Percentiles rank a stretch among this genome's conserved stretches.
Conservation (phyloP, 257 asterid species). For the Lantana camara region DNA sequence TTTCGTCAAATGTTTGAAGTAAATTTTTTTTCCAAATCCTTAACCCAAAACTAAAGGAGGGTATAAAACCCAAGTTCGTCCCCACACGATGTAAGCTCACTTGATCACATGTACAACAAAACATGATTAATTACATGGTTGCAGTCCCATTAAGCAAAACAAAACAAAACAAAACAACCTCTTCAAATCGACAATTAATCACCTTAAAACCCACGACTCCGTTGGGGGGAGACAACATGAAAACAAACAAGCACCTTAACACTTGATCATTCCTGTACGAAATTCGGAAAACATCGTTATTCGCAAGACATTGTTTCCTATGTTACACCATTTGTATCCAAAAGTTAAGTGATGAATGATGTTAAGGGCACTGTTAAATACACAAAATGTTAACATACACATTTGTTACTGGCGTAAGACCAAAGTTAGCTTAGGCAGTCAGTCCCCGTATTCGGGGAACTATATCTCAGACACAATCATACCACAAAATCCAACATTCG, state of each 20-base stretch:
- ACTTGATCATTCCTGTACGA: slow-evolving; percentile 16
- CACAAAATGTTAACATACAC: not conserved
- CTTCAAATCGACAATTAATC: no score
- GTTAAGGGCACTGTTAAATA: not conserved
- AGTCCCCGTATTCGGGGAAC: slow-evolving; percentile 30
- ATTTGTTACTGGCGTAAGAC: slow-evolving; percentile 25
- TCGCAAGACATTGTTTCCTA: slow-evolving; percentile 5
- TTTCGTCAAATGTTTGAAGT: no score
- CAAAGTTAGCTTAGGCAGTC: slow-evolving; percentile 31
- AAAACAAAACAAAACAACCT: no score
- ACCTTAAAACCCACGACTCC: slow-evolving; percentile 25
- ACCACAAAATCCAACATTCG: not conserved
- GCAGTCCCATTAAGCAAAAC: no score
- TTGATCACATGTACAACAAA: slow-evolving; percentile 26
- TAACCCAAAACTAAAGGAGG: slow-evolving; percentile 6
- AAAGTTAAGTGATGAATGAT: no score
- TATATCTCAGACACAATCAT: slow-evolving; percentile 37
- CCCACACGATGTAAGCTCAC: slow-evolving; percentile 42
- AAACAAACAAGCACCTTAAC: no score
- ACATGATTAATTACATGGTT: slow-evolving; percentile 28
- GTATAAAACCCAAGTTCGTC: slow-evolving; percentile 10
- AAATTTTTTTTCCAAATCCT: no score
- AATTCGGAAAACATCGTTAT: not conserved
- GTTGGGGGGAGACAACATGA: slow-evolving; percentile 14
- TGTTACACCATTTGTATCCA: no score